Evolutionary conservation across 306 rosid species (phyloP), one percentile per base, ranked within the genome.

Genomic region (Cucurbita ficifolia): DNA sequence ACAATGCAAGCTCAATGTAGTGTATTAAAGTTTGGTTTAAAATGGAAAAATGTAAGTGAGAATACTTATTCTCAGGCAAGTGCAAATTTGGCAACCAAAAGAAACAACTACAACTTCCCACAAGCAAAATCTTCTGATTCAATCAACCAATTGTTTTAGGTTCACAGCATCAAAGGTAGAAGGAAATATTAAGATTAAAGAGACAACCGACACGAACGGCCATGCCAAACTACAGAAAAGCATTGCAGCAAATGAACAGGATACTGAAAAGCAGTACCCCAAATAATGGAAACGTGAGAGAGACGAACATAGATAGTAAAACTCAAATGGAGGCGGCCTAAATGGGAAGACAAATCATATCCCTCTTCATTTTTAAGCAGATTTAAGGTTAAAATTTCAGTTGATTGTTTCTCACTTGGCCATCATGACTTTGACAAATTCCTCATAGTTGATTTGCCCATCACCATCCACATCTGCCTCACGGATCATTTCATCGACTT

Each of bases 341-440:
- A 21, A 67, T 43, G 72, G 63, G 48, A 72, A 53, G 18, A 51
- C 7, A 72, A 72, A 51, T 73, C 39, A 59, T 59, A 59, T 73
- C 77, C 58, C 51, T 18, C 59, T 56, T 73, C 76, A 55, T 52
- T 73, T 72, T 35, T 33, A 52, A 54, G 76, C 62, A 73, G 43
- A 46, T 55, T 73, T 29, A 54, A 73, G 61, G 64, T 73, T 73
- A 21, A 53, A 65, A 10, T 73, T n/a, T n/a, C 18, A 58, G 55
- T 43, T 55, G 65, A 73, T 54, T 58, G 69, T 16, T 74, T 29
- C 77, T 74, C 77, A 74, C 77, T 58, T 74, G 68, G 77, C 77
- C 77, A 74, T 58, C 77, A 74, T 74, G 77, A 74, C 77, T 74
- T 58, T 57, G 42, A 74, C 77, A 56, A 74, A 74, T 45, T 74